Evolutionary conservation across 2,329 filamentous ascomycete species (phyloP).

Genomic region (Colletotrichum tamarilloi): DNA sequence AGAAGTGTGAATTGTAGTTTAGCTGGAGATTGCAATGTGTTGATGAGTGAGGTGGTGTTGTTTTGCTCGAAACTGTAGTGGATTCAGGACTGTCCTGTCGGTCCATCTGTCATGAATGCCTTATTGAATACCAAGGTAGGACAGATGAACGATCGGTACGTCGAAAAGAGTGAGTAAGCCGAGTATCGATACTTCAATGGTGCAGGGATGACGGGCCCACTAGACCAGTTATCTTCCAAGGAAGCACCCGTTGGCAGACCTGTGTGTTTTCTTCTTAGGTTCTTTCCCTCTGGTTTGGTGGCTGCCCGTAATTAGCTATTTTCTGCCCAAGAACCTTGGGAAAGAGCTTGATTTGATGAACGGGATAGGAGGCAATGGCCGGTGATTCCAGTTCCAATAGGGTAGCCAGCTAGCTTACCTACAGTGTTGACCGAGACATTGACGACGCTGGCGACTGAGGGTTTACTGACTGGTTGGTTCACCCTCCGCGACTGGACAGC

Average conservation of each 20-base stretch:
- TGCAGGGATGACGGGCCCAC: background rate
- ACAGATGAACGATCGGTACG: background rate
- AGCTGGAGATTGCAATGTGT: background rate
- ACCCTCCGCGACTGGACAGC: background rate
- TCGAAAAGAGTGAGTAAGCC: background rate
- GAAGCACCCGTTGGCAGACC: conserved; percentile 21
- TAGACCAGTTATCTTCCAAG: conserved; percentile 21
- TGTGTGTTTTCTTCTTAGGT: background rate
- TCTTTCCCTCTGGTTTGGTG: background rate
- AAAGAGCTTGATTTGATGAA: conserved; percentile 3
- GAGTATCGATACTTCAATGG: conserved; percentile 2
- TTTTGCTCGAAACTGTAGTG: too few species aligned
- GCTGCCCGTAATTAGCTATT: background rate
- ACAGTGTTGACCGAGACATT: conserved; percentile 6
- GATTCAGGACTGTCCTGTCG: too few species aligned
- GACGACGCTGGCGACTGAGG: background rate
- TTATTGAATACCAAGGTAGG: too few species aligned
- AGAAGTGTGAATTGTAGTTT: background rate
- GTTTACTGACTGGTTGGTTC: background rate
- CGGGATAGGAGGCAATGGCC: background rate
- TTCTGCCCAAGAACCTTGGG: background rate
- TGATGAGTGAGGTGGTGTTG: background rate
- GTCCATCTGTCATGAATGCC: too few species aligned
- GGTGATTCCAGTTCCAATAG: background rate
- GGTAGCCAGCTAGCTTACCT: background rate